Base-by-base conservation (phyloP, 129 eudicot species). In the Silybum marianum region DNA sequence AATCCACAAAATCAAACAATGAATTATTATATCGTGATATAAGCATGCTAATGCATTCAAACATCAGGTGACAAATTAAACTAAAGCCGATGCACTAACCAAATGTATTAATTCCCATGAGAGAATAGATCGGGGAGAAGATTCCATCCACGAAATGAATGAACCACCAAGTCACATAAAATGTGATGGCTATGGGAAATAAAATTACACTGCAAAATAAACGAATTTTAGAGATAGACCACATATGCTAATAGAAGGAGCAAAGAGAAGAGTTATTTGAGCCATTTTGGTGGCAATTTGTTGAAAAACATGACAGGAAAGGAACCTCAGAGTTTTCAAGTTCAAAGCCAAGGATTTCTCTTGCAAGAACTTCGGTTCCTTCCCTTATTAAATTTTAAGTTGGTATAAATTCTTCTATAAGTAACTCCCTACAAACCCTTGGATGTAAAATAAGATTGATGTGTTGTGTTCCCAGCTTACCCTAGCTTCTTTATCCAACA, bases 131-230 rank as follows among this genome's bases (percentile, higher is more conserved):
- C 30, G 92, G 90, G 70, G 91, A 81, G 83, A 91, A 89, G 84
- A 89, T 82, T 7, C 93, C 93, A 87, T 89, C 93, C 46, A 89
- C 93, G 75, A 84, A 86, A 75, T 87, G 91, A 83, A 91, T 81
- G 89, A 91, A 89, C 91, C 92, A 88, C 93, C 96, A 87, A 69
- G 90, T 89, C 40, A 78, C 39, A 60, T 89, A 89, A 85, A 89
- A 89, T 68, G 93, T 89, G 76, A 89, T 80, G 70, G 93, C 93
- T 60, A 89, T 51, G 6, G 91, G 90, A 86, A 88, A 74, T 71
- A 86, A 85, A 48, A 91, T 89, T 72, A 91, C 96, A 83, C 96
- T 91, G 96, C 89, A 88, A 75, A 76, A 67, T 21, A 80, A 80
- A 72, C 28, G 42, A 80, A 44, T 22, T 14, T 32, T 58, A 40